phyloP scores from a whole-genome alignment of 305 asterid species.

The Solanum hybrid region DNA sequence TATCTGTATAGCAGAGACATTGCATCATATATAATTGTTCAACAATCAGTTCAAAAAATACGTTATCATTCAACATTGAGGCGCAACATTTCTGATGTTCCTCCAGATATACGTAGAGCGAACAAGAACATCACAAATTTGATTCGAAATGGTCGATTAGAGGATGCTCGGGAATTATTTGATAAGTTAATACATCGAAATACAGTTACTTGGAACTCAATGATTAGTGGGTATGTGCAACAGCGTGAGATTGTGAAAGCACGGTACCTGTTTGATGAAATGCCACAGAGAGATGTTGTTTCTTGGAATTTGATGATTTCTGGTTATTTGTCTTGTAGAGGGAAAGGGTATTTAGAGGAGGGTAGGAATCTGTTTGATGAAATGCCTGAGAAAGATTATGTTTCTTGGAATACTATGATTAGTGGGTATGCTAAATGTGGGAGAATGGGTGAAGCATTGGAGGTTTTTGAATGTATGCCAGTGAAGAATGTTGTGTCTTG shows the following conservation, averaged over 20 bases:
- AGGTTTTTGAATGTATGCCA: constrained; percentile 39
- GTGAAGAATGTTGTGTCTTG: constrained; percentile 68
- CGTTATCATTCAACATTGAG: not conserved
- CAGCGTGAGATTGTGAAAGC: constrained; percentile 50
- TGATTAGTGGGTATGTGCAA: constrained; percentile 60
- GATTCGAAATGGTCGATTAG: constrained; percentile 35
- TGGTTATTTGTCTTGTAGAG: constrained; percentile 48
- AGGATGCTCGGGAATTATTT: constrained; percentile 54
- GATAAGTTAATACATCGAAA: constrained; percentile 33
- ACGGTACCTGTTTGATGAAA: constrained; percentile 51
- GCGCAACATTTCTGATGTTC: not conserved
- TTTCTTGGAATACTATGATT: constrained; percentile 84
- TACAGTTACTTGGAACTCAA: constrained; percentile 73
- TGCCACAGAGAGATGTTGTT: constrained; percentile 43
- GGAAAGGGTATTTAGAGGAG: constrained; percentile 36
- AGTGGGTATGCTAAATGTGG: constrained; percentile 71
- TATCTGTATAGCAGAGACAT: not conserved
- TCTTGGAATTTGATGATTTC: constrained; percentile 77
- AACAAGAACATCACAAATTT: constrained; percentile 45
- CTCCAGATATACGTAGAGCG: constrained; percentile 13
- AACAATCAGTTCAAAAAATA: not conserved
- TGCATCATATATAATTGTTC: not conserved
- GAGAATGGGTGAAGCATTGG: constrained; percentile 50
- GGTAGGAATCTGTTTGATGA: constrained; percentile 50
- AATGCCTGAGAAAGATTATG: constrained; percentile 46